Percentiles rank a stretch among this genome's conserved stretches.
These are phyloP conservation scores for Dactylellina drechsleri DNA, from an alignment of 2,329 filamentous ascomycete genomes.

Conservation along the genomic window DNA sequence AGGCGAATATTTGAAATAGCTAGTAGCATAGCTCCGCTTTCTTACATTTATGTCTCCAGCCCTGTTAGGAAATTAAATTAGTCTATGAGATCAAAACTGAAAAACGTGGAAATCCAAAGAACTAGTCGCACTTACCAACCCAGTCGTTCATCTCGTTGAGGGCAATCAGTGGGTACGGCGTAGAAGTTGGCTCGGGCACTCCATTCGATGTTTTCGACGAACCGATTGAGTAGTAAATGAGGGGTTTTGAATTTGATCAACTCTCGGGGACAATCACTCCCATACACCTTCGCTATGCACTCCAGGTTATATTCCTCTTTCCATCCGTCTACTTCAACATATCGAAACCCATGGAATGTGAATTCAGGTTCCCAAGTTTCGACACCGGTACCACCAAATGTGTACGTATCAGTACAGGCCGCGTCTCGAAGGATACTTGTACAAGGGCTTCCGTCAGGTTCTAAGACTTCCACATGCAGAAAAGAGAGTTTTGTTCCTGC, in stretches of 20 bases:
- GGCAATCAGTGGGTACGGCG: conserved; percentile 69
- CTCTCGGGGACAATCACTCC: conserved; percentile 66
- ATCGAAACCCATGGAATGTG: conserved; percentile 69
- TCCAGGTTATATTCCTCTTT: conserved; percentile 50
- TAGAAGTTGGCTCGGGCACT: conserved; percentile 71
- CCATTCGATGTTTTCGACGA: conserved; percentile 69
- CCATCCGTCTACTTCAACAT: conserved; percentile 66
- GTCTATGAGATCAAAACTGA: background rate
- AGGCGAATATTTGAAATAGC: background rate
- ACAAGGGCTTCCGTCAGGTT: conserved; percentile 34
- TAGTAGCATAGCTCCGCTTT: background rate
- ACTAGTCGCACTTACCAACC: conserved; percentile 67
- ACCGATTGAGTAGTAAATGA: conserved; percentile 66
- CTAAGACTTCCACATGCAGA: conserved; percentile 40
- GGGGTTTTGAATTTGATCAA: conserved; percentile 68
- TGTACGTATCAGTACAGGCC: conserved; percentile 40
- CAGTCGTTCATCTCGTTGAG: conserved; percentile 68
- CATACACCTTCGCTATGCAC: conserved; percentile 63
- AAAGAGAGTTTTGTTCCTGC: conserved; percentile 37
- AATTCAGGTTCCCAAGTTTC: conserved; percentile 64
- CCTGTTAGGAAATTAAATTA: conserved; percentile 2
- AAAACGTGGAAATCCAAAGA: background rate
- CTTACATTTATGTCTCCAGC: conserved; percentile 47
- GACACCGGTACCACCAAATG: conserved; percentile 31
- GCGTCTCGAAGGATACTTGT: conserved; percentile 39